These are phyloP conservation scores for Epichloe typhina DNA, from an alignment of 2,329 filamentous ascomycete genomes.

Conservation along the genomic window DNA sequence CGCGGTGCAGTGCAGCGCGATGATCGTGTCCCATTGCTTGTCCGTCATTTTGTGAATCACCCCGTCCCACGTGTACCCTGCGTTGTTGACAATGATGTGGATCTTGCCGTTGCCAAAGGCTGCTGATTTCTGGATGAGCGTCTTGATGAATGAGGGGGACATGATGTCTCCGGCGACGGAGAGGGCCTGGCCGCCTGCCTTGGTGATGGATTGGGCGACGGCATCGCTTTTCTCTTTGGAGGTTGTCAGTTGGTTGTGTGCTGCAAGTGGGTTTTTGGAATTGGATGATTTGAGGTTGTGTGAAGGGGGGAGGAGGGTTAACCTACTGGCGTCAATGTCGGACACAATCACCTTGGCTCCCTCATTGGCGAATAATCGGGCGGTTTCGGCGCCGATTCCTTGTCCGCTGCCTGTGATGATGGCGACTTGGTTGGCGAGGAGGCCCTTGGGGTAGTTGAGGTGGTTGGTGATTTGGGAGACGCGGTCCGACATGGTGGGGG, in stretches of 20 bases:
- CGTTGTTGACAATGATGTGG: slow-evolving; percentile 84
- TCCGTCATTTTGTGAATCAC: slow-evolving; percentile 88
- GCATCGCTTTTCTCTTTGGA: slow-evolving; percentile 43
- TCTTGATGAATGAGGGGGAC: slow-evolving; percentile 53
- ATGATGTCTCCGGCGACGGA: slow-evolving; percentile 68
- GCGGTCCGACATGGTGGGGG: slow-evolving; percentile 37
- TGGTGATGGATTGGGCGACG: slow-evolving; percentile 59
- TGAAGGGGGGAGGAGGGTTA: background rate
- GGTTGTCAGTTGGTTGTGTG: background rate
- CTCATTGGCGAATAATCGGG: slow-evolving; percentile 73
- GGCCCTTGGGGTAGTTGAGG: slow-evolving; percentile 68
- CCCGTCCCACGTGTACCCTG: slow-evolving; percentile 85
- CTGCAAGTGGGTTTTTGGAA: too few relatives aligned
- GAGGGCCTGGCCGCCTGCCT: slow-evolving; percentile 51
- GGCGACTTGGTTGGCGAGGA: slow-evolving; percentile 68
- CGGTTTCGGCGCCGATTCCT: slow-evolving; percentile 78
- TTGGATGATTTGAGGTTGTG: too few relatives aligned
- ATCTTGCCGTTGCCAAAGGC: slow-evolving; percentile 80
- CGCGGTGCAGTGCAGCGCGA: slow-evolving; percentile 70
- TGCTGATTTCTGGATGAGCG: slow-evolving; percentile 60
- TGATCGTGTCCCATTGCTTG: slow-evolving; percentile 83
- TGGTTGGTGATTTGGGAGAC: slow-evolving; percentile 62
- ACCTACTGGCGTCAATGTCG: slow-evolving; percentile 63
- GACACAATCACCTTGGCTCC: slow-evolving; percentile 74
- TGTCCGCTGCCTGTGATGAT: slow-evolving; percentile 82